Base-by-base conservation (phyloP, 75 land plant genomes). In the Sequoiadendron giganteum region DNA sequence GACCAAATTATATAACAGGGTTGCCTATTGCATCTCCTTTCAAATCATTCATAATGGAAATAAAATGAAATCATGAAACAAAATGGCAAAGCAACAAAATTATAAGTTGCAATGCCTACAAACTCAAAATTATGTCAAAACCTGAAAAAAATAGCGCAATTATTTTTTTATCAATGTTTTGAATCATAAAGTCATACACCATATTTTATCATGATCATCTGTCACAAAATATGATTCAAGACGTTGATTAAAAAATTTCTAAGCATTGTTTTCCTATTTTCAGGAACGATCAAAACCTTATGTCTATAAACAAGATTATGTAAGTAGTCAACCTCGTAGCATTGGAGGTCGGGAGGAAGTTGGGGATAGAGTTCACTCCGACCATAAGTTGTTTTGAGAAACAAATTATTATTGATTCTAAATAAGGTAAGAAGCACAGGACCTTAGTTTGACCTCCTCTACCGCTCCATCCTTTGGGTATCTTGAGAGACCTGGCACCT, bases 391-490 rank as follows among this genome's bases (percentile, higher is more conserved):
- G 21, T 56, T 19, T 19, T 58, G 25, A 58, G 65, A 5, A 19
- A 5, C 30, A 80, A 80, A 80, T 8, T 42, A 80, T 21, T 40
- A 72, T 2, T 2, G 10, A 54, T 14, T 11, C 18, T 85, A 16
- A 32, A 54, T 15, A 54, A 85, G 36, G 87, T 45, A 2, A 25
- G 32, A 6, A 28, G 47, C 14, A 78, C 40, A 30, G 40, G 48
- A 90, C 93, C 89, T 72, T 90, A 21, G 90, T 84, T 85, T 93
- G 92, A 36, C 90, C 91, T 86, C 89, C 88, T 81, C 93, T 91
- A 21, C 88, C 87, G 85, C 92, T 85, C 92, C 93, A 93, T 28
- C 91, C 94, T 83, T 70, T 76, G 8, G 90, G 90, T 13, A 65
- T 47, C 1, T 6, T 30, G 70, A 34, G 8, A 21, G 92, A 88